These are phyloP conservation scores for Mycena sanguinolenta DNA, from an alignment of 768 basidiomycete genomes.

Conservation along the genomic window DNA sequence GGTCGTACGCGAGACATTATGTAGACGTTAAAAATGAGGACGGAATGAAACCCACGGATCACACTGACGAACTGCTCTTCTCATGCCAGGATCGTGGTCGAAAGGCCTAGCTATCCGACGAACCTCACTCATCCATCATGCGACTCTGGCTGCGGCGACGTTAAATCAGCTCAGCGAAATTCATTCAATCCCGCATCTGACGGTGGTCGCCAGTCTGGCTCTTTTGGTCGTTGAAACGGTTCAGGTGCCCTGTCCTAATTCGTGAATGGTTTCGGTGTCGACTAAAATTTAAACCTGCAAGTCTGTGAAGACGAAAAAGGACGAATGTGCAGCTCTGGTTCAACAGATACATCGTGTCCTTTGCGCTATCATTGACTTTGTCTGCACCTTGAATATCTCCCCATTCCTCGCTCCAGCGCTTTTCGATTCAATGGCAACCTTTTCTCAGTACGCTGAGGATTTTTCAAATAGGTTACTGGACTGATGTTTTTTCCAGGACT, in stretches of 20 bases:
- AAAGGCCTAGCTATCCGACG: neutral
- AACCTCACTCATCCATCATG: neutral
- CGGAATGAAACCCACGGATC: no score
- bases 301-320: slow-evolving; percentile 8
- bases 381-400: neutral
- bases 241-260: neutral
- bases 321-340: slow-evolving; percentile 1
- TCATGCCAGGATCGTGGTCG: neutral
- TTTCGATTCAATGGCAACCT: slow-evolving; percentile 2
- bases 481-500: neutral
- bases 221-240: slow-evolving; percentile 14
- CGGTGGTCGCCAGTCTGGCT: slow-evolving; percentile 7
- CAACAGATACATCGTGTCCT: slow-evolving; percentile 9
- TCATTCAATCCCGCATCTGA: neutral
- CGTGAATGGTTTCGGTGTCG: neutral
- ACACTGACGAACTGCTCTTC: neutral
- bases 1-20: no score
- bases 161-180: slow-evolving; percentile 1
- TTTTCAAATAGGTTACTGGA: neutral
- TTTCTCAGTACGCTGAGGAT: neutral
- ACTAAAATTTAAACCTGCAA: neutral
- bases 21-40: no score
- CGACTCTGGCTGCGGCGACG: neutral
- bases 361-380: neutral
- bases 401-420: neutral